These are phyloP conservation scores for Amoebophrya sp. DNA, from an alignment of 169 alveolate species.

Conservation along the genomic window DNA sequence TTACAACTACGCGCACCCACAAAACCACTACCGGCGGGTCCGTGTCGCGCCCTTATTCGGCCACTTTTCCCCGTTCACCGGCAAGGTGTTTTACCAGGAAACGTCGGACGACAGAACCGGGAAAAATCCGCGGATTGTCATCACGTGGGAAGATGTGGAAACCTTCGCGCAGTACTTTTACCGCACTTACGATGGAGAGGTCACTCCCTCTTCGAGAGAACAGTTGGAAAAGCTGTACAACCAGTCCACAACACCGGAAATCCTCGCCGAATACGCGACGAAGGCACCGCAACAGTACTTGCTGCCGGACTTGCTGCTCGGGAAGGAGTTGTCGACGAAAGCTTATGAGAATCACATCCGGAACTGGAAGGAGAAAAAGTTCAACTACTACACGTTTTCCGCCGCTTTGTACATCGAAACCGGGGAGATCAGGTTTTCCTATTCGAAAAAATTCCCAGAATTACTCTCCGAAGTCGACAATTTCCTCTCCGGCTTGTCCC, in stretches of 20 bases:
- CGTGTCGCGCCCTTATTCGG: neutral
- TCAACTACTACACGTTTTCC: neutral
- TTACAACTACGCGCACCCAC: neutral
- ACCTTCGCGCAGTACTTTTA: neutral
- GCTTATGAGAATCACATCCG: neutral
- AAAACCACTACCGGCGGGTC: neutral
- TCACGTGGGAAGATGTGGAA: slow-evolving; percentile 2
- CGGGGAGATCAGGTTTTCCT: neutral
- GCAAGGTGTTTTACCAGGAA: neutral
- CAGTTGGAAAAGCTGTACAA: no score
- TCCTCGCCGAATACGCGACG: neutral
- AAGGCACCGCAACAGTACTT: neutral
- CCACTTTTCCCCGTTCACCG: neutral
- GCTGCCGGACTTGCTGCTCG: neutral
- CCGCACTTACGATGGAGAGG: neutral
- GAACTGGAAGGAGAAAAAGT: neutral
- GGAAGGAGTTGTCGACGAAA: neutral
- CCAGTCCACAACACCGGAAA: no score
- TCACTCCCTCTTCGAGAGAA: no score
- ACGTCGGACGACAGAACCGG: neutral
- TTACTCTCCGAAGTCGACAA: neutral
- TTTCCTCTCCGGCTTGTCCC: neutral
- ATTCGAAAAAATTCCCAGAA: neutral
- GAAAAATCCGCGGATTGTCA: neutral
- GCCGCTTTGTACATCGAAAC: neutral